These are phyloP conservation scores for Diaporthe sp. DNA, from an alignment of 2,329 filamentous ascomycete genomes.

Conservation along the genomic window DNA sequence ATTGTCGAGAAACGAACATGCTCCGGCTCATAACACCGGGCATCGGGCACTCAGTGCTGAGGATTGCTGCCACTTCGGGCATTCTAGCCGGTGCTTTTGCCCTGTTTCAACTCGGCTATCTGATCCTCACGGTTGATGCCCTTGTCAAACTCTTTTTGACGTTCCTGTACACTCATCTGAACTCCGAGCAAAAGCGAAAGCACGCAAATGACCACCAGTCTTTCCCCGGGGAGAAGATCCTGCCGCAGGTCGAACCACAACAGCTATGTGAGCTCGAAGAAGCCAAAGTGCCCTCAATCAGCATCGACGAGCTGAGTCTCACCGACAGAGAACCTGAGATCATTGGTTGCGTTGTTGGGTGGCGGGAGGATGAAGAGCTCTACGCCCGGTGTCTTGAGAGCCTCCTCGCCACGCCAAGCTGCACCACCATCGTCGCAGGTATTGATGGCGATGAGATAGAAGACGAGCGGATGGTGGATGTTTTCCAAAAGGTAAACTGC, in stretches of 20 bases:
- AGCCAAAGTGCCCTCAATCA: neutral
- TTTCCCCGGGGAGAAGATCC: neutral
- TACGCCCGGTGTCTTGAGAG: slow-evolving; percentile 19
- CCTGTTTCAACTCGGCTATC: neutral
- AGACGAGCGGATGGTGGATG: slow-evolving; percentile 10
- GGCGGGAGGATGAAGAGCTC: slow-evolving; percentile 30
- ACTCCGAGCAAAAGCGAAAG: neutral
- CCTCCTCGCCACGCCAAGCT: neutral
- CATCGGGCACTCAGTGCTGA: slow-evolving; percentile 1
- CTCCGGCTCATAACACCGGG: neutral
- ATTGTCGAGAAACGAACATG: neutral
- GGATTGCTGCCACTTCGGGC: neutral
- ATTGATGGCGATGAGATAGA: slow-evolving; percentile 29
- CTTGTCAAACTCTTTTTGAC: slow-evolving; percentile 6
- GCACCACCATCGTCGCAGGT: slow-evolving; percentile 13
- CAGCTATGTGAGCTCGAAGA: neutral
- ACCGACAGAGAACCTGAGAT: neutral
- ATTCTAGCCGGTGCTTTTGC: slow-evolving; percentile 16
- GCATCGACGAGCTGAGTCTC: no score
- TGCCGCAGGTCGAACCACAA: neutral
- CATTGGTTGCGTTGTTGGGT: slow-evolving; percentile 13
- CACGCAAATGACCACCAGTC: neutral
- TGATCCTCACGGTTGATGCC: slow-evolving; percentile 18
- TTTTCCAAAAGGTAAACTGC: slow-evolving; percentile 10
- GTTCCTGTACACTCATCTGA: slow-evolving; percentile 15